Evolutionary conservation across 805 yeast species (phyloP).

Genomic region (Candida ponderosae): DNA sequence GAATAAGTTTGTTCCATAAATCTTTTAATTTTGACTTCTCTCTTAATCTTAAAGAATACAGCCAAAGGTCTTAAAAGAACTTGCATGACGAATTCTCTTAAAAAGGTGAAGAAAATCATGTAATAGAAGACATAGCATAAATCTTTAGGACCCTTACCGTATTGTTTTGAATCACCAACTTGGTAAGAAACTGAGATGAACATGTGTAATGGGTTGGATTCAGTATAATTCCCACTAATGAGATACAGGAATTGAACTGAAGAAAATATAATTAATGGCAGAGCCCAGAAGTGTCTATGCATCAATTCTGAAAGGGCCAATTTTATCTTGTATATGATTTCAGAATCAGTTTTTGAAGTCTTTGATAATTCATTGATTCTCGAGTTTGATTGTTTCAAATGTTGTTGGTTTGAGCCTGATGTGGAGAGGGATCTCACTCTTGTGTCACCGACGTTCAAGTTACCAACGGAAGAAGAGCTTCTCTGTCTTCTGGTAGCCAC

Average conservation of each 20-base stretch:
- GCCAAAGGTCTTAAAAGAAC: constrained; percentile 71
- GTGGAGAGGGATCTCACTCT: constrained; percentile 62
- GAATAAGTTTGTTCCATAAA: constrained; percentile 93
- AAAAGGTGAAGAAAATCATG: constrained; percentile 82
- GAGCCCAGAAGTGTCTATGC: constrained; percentile 61
- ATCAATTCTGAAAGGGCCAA: constrained; percentile 51
- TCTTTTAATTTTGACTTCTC: constrained; percentile 52
- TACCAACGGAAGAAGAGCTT: constrained; percentile 62
- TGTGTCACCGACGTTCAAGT: constrained; percentile 67
- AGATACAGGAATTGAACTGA: constrained; percentile 36
- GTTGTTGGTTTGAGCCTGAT: constrained; percentile 40
- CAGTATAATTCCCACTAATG: constrained; percentile 49
- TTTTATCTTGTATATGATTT: constrained; percentile 46
- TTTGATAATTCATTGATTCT: constrained; percentile 26
- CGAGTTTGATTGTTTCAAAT: constrained; percentile 29
- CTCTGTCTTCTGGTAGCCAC: constrained; percentile 28
- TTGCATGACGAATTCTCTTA: constrained; percentile 89
- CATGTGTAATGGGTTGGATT: constrained; percentile 52
- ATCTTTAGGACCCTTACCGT: constrained; percentile 86
- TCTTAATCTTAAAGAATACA: constrained; percentile 35
- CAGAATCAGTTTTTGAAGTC: constrained; percentile 36
- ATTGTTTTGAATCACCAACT: constrained; percentile 53
- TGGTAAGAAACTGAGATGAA: constrained; percentile 62
- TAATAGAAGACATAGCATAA: constrained; percentile 70
- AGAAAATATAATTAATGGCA: constrained; percentile 46